Evolutionary conservation across 495 filamentous ascomycete genomes (phyloP), one percentile per base, ranked within the genome.

Genomic region (Talaromyces trachyspermus): DNA sequence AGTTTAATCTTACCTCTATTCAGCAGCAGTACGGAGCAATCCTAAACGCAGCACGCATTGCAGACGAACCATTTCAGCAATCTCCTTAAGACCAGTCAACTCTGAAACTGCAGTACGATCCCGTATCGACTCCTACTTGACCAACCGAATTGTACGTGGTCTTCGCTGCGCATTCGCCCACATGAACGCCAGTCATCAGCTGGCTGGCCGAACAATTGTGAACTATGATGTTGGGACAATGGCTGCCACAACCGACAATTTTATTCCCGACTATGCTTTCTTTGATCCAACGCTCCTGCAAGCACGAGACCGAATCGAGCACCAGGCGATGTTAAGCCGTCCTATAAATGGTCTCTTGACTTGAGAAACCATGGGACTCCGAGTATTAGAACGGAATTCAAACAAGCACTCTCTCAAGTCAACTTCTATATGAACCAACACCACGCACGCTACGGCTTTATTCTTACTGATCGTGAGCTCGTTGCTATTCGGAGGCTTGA

Each of bases 401-500:
- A 23, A 8, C 39, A 56, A 35, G 54, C 29, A 12, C 19, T 56
- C 14, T 43, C 47, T 17, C 49, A 52, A 27, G 23, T 55, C 11
- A 55, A 52, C 38, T 52, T 12, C 17, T 55, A 52, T 17, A 51
- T 55, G 53, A 45, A 33, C 4, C 43, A 52, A 41, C 49, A 55
- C 26, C 2, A 46, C 9, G 18, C 49, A 1, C 35, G 44, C 5
- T 55, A 56, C 43, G 50, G 57, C 0, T 57, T 53, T 46, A 37
- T 60, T 5, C 49, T 60, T 11, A 55, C 57, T 0, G 43, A 57
- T n/a, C 1, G 3, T 27, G 57, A 54, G 20, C 27, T 60, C 9
- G 49, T 60, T 7, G 54, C 51, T 22, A 32, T 60, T 43, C 36
- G 41, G 23, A 27, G 57, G 6, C 43, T 57, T 2, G 43, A 60